A percentile compares a stretch with the other conserved stretches of the same genome.
Evolutionary conservation across 306 rosid genomes (phyloP).

Genomic region (Prunus mume): DNA sequence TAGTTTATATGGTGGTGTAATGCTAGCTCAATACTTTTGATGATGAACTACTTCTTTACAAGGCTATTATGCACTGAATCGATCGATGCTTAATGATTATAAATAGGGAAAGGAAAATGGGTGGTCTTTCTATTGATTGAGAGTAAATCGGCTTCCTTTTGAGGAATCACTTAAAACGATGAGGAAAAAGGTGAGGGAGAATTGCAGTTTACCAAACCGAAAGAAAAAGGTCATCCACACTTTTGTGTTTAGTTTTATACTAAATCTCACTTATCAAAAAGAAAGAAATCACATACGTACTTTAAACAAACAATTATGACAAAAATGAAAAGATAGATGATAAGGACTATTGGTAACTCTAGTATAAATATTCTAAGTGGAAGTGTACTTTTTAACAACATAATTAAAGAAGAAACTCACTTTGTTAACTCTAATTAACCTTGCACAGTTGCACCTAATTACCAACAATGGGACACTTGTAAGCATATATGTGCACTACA

Average conservation of each 20-base stretch:
- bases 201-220: conserved; percentile 12
- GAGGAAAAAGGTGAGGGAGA: conserved; percentile 4
- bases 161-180: background rate
- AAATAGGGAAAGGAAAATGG: background rate
- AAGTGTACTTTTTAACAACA: background rate
- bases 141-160: background rate
- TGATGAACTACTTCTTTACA: too few species aligned
- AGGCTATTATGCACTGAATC: too few species aligned
- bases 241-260: background rate
- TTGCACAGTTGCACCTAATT: background rate
- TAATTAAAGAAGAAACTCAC: background rate
- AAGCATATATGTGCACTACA: background rate
- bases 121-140: background rate
- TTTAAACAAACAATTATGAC: background rate
- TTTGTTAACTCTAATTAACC: background rate
- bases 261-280: background rate
- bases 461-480: conserved; percentile 2
- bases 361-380: background rate
- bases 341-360: too few species aligned
- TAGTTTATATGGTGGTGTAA: too few species aligned
- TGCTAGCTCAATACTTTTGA: too few species aligned
- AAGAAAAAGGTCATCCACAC: background rate
- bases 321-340: too few species aligned
- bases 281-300: background rate
- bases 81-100: background rate